A percentile compares a stretch with the other conserved stretches of the same genome.
Conservation (phyloP, 306 rosid species). For the Lathyrus aphaca region DNA sequence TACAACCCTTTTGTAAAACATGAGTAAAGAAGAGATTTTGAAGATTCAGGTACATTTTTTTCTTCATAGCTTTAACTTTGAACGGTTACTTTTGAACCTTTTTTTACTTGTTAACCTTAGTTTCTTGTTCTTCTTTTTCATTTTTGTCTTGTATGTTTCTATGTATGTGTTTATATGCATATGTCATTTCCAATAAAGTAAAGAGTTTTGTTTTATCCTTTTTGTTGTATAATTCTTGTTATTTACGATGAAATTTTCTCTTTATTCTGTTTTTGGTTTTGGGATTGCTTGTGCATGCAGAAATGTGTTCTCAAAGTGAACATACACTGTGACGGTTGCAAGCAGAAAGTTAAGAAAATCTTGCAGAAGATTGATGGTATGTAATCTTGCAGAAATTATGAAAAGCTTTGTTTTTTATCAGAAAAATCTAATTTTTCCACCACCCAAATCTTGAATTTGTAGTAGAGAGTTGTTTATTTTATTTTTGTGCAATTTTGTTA, state of each 20-base stretch:
- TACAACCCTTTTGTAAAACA: conserved; percentile 41
- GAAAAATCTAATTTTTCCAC: not conserved
- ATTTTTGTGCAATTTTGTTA: not conserved
- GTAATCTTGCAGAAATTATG: not conserved
- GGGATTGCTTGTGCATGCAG: conserved; percentile 69
- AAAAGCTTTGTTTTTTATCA: not conserved
- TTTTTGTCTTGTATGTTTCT: not conserved
- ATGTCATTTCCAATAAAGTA: conserved; percentile 18
- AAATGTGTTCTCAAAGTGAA: conserved; percentile 94
- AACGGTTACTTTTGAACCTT: not conserved
- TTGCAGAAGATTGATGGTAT: conserved; percentile 89
- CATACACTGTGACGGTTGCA: conserved; percentile 94
- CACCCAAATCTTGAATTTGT: conserved; percentile 4
- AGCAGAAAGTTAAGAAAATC: conserved; percentile 91
- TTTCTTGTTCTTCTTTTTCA: not conserved
- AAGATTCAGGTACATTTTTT: conserved; percentile 74
- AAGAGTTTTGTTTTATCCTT: not conserved
- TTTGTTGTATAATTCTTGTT: not conserved
- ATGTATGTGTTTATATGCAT: not conserved
- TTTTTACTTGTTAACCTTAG: not conserved
- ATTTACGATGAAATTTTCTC: conserved; percentile 34
- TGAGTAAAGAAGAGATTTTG: conserved; percentile 88
- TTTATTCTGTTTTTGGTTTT: conserved; percentile 42
- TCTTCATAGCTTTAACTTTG: conserved; percentile 18
- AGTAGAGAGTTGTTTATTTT: not conserved